These are phyloP conservation scores for Pythium periplocum DNA, from an alignment of 352 stramenopile species.

Conservation along the genomic window DNA sequence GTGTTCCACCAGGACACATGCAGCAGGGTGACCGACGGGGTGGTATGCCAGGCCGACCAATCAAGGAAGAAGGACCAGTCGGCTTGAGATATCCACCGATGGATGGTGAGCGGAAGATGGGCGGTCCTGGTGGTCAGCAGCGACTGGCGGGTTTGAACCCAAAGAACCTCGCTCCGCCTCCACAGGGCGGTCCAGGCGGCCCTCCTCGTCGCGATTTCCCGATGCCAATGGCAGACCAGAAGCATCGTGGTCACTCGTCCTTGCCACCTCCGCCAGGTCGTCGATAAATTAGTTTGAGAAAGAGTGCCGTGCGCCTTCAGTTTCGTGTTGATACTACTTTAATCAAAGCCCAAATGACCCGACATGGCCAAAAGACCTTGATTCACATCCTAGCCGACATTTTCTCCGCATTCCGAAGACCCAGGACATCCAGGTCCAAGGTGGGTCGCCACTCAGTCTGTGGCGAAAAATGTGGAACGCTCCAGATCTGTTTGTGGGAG, in stretches of 20 bases:
- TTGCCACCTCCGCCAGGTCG: constrained; percentile 59
- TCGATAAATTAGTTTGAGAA: constrained; percentile 29
- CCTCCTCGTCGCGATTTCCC: constrained; percentile 57
- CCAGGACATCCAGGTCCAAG: too few relatives aligned
- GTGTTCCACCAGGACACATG: constrained; percentile 28
- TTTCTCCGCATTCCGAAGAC: too few relatives aligned
- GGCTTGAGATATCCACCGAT: constrained; percentile 50
- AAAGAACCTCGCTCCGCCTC: constrained; percentile 61
- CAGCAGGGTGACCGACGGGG: constrained; percentile 47
- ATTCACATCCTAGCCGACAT: too few relatives aligned
- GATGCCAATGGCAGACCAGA: constrained; percentile 66
- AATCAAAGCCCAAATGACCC: neutral
- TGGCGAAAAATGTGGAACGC: too few relatives aligned
- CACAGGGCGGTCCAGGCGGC: constrained; percentile 27
- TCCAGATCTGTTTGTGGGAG: too few relatives aligned
- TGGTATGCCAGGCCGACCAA: constrained; percentile 52
- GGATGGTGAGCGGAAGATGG: constrained; percentile 61
- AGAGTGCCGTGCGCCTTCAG: neutral
- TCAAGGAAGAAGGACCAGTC: constrained; percentile 53
- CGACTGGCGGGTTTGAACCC: constrained; percentile 65
- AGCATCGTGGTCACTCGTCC: constrained; percentile 60
- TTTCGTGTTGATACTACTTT: constrained; percentile 5
- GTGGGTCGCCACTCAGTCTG: too few relatives aligned
- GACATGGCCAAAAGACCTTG: too few relatives aligned
- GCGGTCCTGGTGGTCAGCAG: constrained; percentile 33